These are phyloP conservation scores for Botrytis byssoidea DNA, from an alignment of 2,329 filamentous ascomycete species.

Conservation along the genomic window DNA sequence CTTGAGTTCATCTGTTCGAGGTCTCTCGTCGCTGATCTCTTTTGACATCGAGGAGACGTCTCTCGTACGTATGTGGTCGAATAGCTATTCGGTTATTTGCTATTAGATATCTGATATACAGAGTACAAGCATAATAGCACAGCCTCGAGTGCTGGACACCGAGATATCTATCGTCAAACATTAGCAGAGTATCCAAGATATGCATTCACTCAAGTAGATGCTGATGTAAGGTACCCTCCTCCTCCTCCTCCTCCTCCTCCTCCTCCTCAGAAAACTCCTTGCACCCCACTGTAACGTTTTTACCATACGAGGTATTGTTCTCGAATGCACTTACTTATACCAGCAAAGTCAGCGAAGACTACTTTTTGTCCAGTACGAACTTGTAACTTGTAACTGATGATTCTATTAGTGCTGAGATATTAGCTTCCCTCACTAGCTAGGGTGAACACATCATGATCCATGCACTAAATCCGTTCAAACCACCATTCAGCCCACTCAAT, in stretches of 20 bases:
- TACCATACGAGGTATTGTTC: no score
- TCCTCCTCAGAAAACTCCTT: neutral
- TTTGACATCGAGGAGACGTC: neutral
- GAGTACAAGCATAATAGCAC: neutral
- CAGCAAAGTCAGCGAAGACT: neutral
- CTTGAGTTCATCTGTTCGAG: neutral
- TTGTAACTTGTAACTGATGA: neutral
- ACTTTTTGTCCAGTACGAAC: neutral
- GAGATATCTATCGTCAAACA: neutral
- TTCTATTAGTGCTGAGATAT: neutral
- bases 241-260: no score
- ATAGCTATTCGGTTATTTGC: no score
- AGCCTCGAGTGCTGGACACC: neutral
- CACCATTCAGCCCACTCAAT: neutral
- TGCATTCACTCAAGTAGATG: neutral
- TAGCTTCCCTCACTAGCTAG: neutral
- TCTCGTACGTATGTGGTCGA: neutral
- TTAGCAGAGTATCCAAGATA: neutral
- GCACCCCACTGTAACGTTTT: neutral
- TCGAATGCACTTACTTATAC: neutral
- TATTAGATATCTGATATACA: neutral
- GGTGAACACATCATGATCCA: slow-evolving; percentile 8
- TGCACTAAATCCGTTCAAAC: slow-evolving; percentile 1
- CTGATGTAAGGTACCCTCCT: neutral
- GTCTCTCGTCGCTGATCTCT: neutral